Evolutionary conservation across 345 rosid species (phyloP), one percentile per base, ranked within the genome.

Genomic region (Barbarea vulgaris): DNA sequence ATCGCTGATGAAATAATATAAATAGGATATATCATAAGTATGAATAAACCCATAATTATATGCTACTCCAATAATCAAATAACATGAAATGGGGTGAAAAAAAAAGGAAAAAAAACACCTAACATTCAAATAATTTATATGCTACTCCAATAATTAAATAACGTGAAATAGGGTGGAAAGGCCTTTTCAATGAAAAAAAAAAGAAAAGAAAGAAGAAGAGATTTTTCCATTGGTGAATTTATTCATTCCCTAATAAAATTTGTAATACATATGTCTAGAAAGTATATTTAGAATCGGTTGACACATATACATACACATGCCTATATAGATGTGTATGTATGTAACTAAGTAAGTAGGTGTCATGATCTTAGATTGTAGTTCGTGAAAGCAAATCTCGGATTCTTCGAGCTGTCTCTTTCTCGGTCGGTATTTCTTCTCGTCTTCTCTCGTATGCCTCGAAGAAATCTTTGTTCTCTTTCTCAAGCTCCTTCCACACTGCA

Each of bases 401-500:
- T 67, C 63, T 80, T 71, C 79, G 82, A 67, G 79, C 84, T 60
- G 78, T 77, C 75, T 83, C 85, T 70, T 47, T 80, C 64, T 82
- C 85, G 34, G 54, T 63, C 14, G 72, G 76, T 53, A 65, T 81
- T 60, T 62, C 75, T 56, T 68, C 80, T 54, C 83, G 75, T 30
- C 73, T 81, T 42, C 69, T 82, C 27, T 37, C 18, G 68, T 94
- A 91, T 3, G 88, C 90, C 73, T 91, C 93, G 44, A 94, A 94
- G 83, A 94, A 94, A 74, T 86, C 96, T 77, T 85, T 86, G 87
- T 94, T 94, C 82, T 82, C 96, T 69, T 91, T 91, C 86, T 87
- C 96, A 66, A 94, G 67, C 81, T 94, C 98, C 56, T 88, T 84
- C 98, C 98, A 94, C 79, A 94, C 98, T 91, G 83, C 60, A 62